phyloP scores from a whole-genome alignment of 140 eudicot species.

The Senecio squalidus region DNA sequence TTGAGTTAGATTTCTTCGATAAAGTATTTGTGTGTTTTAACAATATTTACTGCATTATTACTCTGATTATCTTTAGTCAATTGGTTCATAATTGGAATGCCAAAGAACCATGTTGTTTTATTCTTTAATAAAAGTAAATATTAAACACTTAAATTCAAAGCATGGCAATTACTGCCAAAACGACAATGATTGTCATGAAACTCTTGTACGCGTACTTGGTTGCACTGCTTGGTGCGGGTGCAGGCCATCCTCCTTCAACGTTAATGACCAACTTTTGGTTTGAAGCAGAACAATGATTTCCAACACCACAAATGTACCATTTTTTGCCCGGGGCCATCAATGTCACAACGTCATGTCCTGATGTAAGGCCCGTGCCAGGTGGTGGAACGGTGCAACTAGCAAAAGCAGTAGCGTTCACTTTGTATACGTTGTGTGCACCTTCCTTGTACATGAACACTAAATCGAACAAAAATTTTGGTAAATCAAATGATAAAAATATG shows the following conservation, averaged over 20 bases:
- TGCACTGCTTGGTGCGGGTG: constrained; percentile 31
- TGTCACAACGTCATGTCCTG: constrained; percentile 36
- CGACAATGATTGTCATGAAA: constrained; percentile 8
- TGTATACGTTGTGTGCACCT: constrained; percentile 31
- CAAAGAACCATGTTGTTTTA: constrained; percentile 13
- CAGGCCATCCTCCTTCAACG: constrained; percentile 16
- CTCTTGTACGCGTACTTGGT: constrained; percentile 15
- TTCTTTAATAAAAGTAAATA: neutral
- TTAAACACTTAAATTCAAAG: neutral
- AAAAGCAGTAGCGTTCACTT: constrained; percentile 36
- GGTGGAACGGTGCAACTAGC: constrained; percentile 29
- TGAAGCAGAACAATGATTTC: constrained; percentile 15
- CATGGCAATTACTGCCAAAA: constrained; percentile 9
- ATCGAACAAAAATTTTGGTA: neutral
- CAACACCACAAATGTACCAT: constrained; percentile 47
- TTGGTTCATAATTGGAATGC: neutral
- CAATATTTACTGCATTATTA: too few relatives aligned
- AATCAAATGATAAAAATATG: too few relatives aligned
- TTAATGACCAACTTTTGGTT: constrained; percentile 29
- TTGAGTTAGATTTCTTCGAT: too few relatives aligned
- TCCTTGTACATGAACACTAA: constrained; percentile 34
- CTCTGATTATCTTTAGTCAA: too few relatives aligned
- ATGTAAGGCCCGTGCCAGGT: constrained; percentile 20
- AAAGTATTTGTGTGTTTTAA: too few relatives aligned
- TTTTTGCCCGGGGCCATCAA: constrained; percentile 30